Percentiles rank a stretch among this genome's conserved stretches.
Evolutionary conservation across 2,329 filamentous ascomycete genomes (phyloP).

Genomic region (Diaporthe ampelina): DNA sequence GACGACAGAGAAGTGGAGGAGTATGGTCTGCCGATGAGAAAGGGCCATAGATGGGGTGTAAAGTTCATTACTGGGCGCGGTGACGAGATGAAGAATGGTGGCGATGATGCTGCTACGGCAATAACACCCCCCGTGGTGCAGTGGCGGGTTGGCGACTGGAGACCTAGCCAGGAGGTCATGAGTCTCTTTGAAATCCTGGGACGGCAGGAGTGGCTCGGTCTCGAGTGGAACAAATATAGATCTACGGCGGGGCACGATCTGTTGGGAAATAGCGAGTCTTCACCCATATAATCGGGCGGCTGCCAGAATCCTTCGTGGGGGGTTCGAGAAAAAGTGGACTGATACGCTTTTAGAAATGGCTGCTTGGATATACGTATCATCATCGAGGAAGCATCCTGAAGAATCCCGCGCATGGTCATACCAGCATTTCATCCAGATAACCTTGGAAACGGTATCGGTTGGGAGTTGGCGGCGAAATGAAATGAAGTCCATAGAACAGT

Average conservation of each 20-base stretch:
- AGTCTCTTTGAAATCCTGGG: slow-evolving; percentile 9
- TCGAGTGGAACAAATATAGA: slow-evolving; percentile 15
- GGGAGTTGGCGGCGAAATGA: no score
- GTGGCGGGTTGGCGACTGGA: slow-evolving; percentile 17
- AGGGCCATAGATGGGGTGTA: slow-evolving; percentile 13
- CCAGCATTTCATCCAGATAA: no score
- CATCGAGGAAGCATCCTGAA: no score
- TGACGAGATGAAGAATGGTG: neutral
- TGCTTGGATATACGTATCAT: no score
- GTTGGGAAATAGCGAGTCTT: slow-evolving; percentile 6
- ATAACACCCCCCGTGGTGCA: neutral
- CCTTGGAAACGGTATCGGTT: no score
- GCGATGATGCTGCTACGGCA: neutral
- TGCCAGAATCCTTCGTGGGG: no score
- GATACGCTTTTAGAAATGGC: no score
- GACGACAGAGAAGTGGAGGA: slow-evolving; percentile 1
- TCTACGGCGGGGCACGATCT: neutral
- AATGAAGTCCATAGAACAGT: no score
- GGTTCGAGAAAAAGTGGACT: no score
- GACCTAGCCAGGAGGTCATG: slow-evolving; percentile 1
- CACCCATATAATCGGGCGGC: neutral
- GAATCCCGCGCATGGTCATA: no score
- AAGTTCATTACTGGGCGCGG: slow-evolving; percentile 1
- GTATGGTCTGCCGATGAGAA: slow-evolving; percentile 8
- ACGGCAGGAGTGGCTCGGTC: slow-evolving; percentile 6